These are phyloP conservation scores for Microsporum ferrugineum DNA, from an alignment of 2,329 filamentous ascomycete genomes.

Conservation along the genomic window DNA sequence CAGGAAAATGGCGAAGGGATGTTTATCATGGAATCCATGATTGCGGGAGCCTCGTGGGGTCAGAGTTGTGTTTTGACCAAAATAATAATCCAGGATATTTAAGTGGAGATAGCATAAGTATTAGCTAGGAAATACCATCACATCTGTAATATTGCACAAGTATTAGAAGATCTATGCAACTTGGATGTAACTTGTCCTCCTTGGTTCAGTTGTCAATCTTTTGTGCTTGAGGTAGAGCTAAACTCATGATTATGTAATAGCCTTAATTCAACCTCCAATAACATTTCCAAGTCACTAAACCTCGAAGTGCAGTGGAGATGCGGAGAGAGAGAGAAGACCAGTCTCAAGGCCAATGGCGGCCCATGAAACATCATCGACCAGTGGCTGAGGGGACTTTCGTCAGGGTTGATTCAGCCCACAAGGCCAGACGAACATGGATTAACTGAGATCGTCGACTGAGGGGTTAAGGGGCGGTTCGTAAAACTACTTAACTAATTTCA, in stretches of 20 bases:
- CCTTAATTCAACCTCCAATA: background rate
- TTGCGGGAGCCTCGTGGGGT: background rate
- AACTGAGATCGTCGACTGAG: background rate
- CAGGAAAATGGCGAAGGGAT: slow-evolving; percentile 7
- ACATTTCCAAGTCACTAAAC: too few relatives aligned
- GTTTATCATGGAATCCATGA: slow-evolving; percentile 17
- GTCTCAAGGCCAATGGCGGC: too few relatives aligned
- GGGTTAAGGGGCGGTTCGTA: background rate
- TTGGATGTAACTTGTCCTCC: background rate
- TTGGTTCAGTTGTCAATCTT: background rate
- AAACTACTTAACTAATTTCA: background rate
- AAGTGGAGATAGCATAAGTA: background rate
- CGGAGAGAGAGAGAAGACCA: too few relatives aligned
- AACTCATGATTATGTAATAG: background rate
- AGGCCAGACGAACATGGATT: background rate
- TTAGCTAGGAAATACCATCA: background rate
- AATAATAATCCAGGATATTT: background rate
- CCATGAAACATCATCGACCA: background rate
- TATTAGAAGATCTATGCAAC: background rate
- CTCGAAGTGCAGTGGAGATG: too few relatives aligned
- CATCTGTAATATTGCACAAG: background rate
- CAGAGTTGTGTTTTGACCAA: background rate
- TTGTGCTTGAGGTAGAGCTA: background rate
- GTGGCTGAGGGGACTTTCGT: background rate
- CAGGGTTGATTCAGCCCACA: background rate